Conservation (phyloP, 2,329 filamentous ascomycete genomes). For the Fonsecaea nubica region DNA sequence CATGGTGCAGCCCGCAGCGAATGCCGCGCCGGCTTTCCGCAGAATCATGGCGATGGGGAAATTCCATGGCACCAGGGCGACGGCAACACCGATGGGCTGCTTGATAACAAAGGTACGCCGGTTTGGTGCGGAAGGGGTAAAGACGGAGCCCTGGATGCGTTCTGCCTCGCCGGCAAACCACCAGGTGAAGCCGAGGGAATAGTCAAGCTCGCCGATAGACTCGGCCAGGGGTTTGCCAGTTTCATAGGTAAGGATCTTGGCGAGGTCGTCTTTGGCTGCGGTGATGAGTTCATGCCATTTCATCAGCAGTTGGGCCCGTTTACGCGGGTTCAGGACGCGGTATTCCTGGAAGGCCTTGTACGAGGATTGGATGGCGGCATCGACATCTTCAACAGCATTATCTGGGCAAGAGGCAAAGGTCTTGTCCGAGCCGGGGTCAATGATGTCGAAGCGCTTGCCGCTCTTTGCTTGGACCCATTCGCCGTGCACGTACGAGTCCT, state of each 20-base stretch:
- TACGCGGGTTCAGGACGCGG: conserved; percentile 65
- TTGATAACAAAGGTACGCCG: conserved; percentile 75
- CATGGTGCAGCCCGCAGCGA: conserved; percentile 77
- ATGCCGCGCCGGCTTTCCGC: conserved; percentile 70
- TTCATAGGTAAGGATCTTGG: conserved; percentile 67
- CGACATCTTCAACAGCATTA: conserved; percentile 64
- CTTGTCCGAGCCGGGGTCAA: conserved; percentile 60
- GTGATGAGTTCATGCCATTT: conserved; percentile 71
- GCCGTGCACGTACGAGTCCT: conserved; percentile 60
- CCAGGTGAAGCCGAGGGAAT: conserved; percentile 60
- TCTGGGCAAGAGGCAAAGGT: conserved; percentile 60
- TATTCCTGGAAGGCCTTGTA: conserved; percentile 67
- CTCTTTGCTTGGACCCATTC: conserved; percentile 55
- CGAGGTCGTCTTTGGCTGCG: conserved; percentile 67
- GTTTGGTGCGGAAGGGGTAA: conserved; percentile 65
- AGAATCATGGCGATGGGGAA: conserved; percentile 73
- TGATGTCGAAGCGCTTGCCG: conserved; percentile 58
- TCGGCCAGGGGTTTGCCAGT: conserved; percentile 66
- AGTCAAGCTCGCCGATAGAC: conserved; percentile 63
- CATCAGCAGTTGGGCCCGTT: conserved; percentile 66
- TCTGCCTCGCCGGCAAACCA: conserved; percentile 69
- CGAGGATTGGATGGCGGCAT: conserved; percentile 64
- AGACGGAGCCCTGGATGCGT: conserved; percentile 65
- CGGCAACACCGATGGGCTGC: conserved; percentile 73
- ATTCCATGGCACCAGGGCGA: conserved; percentile 75